Evolutionary conservation across 116 monocot species (phyloP), one percentile per base, ranked within the genome.

Genomic region (Dioscorea cayenensis): DNA sequence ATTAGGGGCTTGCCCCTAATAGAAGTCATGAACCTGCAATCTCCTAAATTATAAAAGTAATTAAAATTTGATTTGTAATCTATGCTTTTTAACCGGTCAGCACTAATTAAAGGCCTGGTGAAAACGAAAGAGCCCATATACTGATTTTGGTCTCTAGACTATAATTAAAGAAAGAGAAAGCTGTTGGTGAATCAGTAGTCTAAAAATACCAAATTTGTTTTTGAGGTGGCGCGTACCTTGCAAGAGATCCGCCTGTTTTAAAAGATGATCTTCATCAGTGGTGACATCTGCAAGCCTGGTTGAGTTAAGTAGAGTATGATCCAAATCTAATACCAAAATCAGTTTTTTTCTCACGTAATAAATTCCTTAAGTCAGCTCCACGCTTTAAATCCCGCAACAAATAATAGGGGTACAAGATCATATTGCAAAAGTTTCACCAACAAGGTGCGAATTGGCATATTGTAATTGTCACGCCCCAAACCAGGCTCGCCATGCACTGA

Each of bases 281-380:
- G 77, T 70, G 21, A 93, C 22, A 79, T 97, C 93, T n/a, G 36
- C 48, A n/a, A 92, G 63, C 19, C 77, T 64, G 51, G 82, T 78
- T 62, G 96, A 92, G 80, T 96, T 92, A n/a, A 96, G 84, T 16
- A 96, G 69, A 28, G 92, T 92, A 70, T 96, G 92, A 51, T 92
- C 96, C 77, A 96, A 83, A 73, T 96, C 96, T 64, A 96, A 76
- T 9, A 96, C 86, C 55, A 96, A 60, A 28, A 90, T 84, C 5
- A 96, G 73, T 58, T 90, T 96, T n/a, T 63, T 79, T 85, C 51
- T 77, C 66, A 6, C 66, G 78, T 63, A 92, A 60, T 48, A 87
- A 66, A 27, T 82, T 85, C 71, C 86, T 92, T 48, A 83, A 49
- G 78, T 90, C 87, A 55, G 73, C 77, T 63, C 71, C 86, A 63